Evolutionary conservation across 2,329 filamentous ascomycete genomes (phyloP).

Genomic region (Cladosporium sp.): DNA sequence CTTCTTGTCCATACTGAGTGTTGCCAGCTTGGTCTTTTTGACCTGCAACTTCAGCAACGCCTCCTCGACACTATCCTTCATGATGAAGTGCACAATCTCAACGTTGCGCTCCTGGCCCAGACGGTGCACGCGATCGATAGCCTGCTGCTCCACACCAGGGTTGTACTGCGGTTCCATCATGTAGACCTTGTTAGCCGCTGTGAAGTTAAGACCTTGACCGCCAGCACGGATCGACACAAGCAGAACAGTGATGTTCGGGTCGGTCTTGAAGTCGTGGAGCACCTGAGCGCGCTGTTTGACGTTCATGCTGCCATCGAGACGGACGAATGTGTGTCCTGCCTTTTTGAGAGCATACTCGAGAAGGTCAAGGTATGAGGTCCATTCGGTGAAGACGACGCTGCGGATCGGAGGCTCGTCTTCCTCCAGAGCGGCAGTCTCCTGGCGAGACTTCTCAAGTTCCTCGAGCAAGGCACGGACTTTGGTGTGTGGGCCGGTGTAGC

Average conservation of each 20-base stretch:
- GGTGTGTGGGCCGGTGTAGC: constrained; percentile 81
- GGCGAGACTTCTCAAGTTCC: constrained; percentile 64
- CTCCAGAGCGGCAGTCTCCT: constrained; percentile 57
- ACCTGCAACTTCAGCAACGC: constrained; percentile 86
- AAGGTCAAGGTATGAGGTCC: constrained; percentile 90
- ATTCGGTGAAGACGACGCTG: constrained; percentile 88
- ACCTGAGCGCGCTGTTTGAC: constrained; percentile 69
- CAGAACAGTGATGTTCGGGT: constrained; percentile 69
- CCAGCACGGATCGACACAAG: constrained; percentile 90
- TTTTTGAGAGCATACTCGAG: constrained; percentile 76
- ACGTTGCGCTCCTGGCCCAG: constrained; percentile 88
- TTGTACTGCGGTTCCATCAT: constrained; percentile 99
- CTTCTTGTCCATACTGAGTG: constrained; percentile 67
- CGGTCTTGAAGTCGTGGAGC: constrained; percentile 72
- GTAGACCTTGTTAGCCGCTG: constrained; percentile 78
- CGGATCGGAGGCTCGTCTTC: constrained; percentile 67
- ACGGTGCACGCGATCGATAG: constrained; percentile 87
- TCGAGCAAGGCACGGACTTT: constrained; percentile 81
- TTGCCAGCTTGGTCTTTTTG: constrained; percentile 88
- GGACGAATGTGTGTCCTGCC: constrained; percentile 63
- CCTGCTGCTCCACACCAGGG: constrained; percentile 89
- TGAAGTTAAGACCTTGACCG: constrained; percentile 86
- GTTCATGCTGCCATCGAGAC: constrained; percentile 88
- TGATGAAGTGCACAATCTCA: constrained; percentile 82
- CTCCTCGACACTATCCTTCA: constrained; percentile 87